Conservation (phyloP, 1,284 basidiomycete genomes). For the Boletellus deceptivus region DNA sequence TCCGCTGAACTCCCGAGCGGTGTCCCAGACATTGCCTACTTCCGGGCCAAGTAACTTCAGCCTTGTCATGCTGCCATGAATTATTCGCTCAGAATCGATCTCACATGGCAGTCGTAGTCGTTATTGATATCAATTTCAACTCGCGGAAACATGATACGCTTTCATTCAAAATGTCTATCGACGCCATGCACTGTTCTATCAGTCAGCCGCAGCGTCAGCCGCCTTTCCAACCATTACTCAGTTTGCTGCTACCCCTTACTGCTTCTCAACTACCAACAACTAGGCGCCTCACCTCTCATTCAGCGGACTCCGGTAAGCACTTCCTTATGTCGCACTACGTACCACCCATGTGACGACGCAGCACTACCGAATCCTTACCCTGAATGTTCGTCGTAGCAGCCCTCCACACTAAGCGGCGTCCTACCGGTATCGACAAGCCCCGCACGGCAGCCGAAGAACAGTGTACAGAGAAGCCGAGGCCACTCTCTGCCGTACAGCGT, state of each 20-base stretch:
- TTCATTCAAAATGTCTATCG: neutral
- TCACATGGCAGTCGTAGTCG: no score
- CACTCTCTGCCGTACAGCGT: neutral
- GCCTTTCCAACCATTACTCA: neutral
- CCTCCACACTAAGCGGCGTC: constrained; percentile 25
- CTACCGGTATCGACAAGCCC: neutral
- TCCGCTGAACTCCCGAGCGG: no score
- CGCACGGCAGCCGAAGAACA: neutral
- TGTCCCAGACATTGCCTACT: no score
- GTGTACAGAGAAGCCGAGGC: neutral
- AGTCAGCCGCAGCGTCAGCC: constrained; percentile 26
- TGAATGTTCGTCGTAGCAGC: constrained; percentile 28
- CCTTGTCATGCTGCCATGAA: no score
- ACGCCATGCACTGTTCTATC: neutral
- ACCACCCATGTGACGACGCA: constrained; percentile 17
- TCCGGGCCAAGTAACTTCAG: no score
- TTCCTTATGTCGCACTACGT: constrained; percentile 2
- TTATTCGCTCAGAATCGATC: no score
- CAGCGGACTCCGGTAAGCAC: constrained; percentile 10
- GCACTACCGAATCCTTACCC: constrained; percentile 5
- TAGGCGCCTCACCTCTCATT: neutral
- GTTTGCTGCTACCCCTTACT: neutral
- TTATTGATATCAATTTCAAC: no score
- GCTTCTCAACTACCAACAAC: neutral
- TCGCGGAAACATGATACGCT: neutral